These are phyloP conservation scores for Cornus controversa DNA, from an alignment of 148 eudicot species.

Conservation along the genomic window DNA sequence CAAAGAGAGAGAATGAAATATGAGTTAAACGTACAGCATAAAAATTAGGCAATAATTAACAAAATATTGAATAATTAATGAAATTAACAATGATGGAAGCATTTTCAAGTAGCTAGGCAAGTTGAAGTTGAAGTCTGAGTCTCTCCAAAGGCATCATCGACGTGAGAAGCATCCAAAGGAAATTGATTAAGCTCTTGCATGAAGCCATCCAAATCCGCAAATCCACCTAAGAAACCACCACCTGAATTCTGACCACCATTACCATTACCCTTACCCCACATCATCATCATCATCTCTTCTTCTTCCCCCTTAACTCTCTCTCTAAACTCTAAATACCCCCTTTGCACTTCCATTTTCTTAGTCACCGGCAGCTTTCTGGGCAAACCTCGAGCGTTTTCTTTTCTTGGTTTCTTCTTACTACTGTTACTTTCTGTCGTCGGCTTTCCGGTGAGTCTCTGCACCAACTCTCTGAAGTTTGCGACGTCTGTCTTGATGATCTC, in stretches of 20 bases:
- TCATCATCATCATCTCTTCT: too few relatives aligned
- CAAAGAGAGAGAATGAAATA: not conserved
- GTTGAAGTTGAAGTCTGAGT: too few relatives aligned
- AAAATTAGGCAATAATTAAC: not conserved
- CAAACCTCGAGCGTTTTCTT: not conserved
- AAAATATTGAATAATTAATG: not conserved
- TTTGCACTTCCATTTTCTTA: conserved; percentile 17
- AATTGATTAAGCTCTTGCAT: conserved; percentile 47
- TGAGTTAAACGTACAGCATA: not conserved
- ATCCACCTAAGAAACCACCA: conserved; percentile 52
- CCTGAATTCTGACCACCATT: conserved; percentile 30
- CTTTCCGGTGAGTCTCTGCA: conserved; percentile 76
- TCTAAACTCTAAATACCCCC: conserved; percentile 14
- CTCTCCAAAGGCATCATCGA: conserved; percentile 37
- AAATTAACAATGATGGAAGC: not conserved
- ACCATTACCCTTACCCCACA: conserved; percentile 24
- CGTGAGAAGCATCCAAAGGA: conserved; percentile 37
- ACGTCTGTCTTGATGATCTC: conserved; percentile 81
- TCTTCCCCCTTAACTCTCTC: conserved; percentile 49
- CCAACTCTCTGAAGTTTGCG: conserved; percentile 62
- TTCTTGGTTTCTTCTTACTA: conserved; percentile 10
- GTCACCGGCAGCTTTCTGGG: not conserved
- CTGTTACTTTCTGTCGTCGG: conserved; percentile 23
- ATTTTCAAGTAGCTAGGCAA: conserved; percentile 1
- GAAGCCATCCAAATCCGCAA: conserved; percentile 53